Conservation (phyloP, 108 stramenopile genomes). For the Bacterosira constricta region DNA sequence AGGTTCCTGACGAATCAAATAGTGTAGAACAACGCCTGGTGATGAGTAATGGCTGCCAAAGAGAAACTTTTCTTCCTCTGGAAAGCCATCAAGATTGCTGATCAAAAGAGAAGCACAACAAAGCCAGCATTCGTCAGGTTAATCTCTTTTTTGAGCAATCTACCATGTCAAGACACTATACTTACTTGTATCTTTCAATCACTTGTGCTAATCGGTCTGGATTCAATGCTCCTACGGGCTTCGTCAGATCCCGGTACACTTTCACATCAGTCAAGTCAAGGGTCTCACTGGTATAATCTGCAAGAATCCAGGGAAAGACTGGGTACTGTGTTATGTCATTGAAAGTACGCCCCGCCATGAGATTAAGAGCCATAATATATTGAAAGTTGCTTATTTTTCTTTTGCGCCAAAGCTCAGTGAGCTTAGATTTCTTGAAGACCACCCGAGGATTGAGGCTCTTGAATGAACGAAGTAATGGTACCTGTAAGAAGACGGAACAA, state of each 20-base stretch:
- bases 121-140: too few relatives aligned
- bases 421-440: slow-evolving; percentile 72
- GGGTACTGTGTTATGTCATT: slow-evolving; percentile 96
- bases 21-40: slow-evolving; percentile 91
- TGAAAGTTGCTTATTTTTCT: slow-evolving; percentile 78
- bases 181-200: slow-evolving; percentile 65
- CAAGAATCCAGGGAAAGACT: slow-evolving; percentile 97
- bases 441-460: slow-evolving; percentile 78
- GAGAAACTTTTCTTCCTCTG: slow-evolving; percentile 81
- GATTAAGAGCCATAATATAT: slow-evolving; percentile 91
- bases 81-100: slow-evolving; percentile 79
- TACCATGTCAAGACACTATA: too few relatives aligned
- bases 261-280: slow-evolving; percentile 80
- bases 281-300: slow-evolving; percentile 78
- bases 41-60: slow-evolving; percentile 97
- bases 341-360: slow-evolving; percentile 93
- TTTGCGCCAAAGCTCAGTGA: slow-evolving; percentile 78
- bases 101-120: background rate
- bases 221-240: slow-evolving; percentile 94
- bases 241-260: slow-evolving; percentile 89
- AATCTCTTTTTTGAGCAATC: too few relatives aligned
- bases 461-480: slow-evolving; percentile 75
- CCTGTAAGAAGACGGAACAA: slow-evolving; percentile 33
- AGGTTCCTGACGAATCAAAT: slow-evolving; percentile 85
- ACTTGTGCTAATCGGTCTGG: slow-evolving; percentile 70